A percentile compares a stretch with the other conserved stretches of the same genome.
Evolutionary conservation across 2,329 filamentous ascomycete species (phyloP).

Genomic region (Cordyceps pruinosa): DNA sequence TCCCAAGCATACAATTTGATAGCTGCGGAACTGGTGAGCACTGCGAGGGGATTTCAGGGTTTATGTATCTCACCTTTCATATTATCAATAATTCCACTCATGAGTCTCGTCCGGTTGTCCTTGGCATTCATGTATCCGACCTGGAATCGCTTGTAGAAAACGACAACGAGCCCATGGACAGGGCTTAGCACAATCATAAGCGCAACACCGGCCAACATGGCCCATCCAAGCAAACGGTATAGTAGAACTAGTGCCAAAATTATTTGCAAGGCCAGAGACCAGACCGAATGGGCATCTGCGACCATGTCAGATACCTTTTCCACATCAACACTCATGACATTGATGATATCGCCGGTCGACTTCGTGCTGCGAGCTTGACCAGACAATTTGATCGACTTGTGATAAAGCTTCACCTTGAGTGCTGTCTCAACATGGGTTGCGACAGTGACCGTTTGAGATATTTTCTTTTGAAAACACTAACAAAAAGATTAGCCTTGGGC

Average conservation of each 20-base stretch:
- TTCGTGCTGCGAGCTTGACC: constrained; percentile 79
- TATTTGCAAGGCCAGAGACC: constrained; percentile 91
- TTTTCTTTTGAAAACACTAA: constrained; percentile 18
- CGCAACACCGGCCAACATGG: constrained; percentile 81
- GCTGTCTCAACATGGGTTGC: constrained; percentile 87
- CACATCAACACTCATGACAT: constrained; percentile 91
- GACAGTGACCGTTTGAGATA: constrained; percentile 18
- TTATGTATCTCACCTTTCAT: constrained; percentile 62
- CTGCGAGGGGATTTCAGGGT: constrained; percentile 4
- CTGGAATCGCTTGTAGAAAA: constrained; percentile 79
- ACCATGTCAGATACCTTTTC: constrained; percentile 82
- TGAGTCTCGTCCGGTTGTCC: constrained; percentile 74
- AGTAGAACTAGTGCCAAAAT: constrained; percentile 83
- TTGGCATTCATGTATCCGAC: constrained; percentile 95
- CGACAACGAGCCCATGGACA: constrained; percentile 77
- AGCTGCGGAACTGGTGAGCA: constrained; percentile 14
- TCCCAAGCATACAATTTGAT: constrained; percentile 95
- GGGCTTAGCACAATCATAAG: constrained; percentile 93
- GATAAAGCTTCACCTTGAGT: constrained; percentile 76
- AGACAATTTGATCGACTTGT: constrained; percentile 74
- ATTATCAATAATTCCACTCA: constrained; percentile 90
- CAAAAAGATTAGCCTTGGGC: constrained; percentile 30
- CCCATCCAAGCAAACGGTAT: constrained; percentile 79
- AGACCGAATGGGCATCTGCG: constrained; percentile 82
- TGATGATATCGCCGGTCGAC: constrained; percentile 88